Percentiles rank a stretch among this genome's conserved stretches.
phyloP scores from a whole-genome alignment of 441 rosid genomes.

The Cnidoscolus chayamansa region DNA sequence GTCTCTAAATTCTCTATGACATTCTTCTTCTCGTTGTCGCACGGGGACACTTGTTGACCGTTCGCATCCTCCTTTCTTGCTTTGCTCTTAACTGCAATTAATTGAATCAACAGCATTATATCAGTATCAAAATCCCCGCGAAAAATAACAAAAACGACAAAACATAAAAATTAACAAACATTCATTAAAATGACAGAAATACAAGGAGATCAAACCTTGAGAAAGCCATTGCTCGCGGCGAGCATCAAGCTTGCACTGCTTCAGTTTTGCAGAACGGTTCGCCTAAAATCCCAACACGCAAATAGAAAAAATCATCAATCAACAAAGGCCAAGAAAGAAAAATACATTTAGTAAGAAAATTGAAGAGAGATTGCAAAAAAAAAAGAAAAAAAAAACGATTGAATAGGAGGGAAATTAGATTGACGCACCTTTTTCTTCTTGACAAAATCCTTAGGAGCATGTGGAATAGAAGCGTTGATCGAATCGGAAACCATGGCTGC shows the following conservation, averaged over 20 bases:
- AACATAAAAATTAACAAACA: background rate
- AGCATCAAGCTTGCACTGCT: constrained; percentile 88
- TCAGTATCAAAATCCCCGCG: constrained; percentile 1
- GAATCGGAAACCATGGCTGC: constrained; percentile 70
- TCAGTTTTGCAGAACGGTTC: constrained; percentile 86
- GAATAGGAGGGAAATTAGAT: background rate
- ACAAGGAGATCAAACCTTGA: constrained; percentile 47
- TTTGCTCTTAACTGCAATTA: constrained; percentile 55
- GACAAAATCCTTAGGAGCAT: constrained; percentile 53
- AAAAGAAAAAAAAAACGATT: background rate
- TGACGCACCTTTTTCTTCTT: constrained; percentile 70
- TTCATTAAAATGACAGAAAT: background rate
- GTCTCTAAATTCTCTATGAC: constrained; percentile 40
- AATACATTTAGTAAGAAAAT: background rate
- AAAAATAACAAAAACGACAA: background rate
- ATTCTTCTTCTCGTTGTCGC: constrained; percentile 32
- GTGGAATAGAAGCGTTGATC: constrained; percentile 41
- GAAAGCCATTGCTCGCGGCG: constrained; percentile 99
- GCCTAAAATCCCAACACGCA: constrained; percentile 41
- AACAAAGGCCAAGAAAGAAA: background rate
- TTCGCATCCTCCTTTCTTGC: constrained; percentile 41
- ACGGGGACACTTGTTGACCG: constrained; percentile 12
- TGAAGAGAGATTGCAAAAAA: background rate
- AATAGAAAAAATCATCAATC: background rate
- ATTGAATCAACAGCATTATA: constrained; percentile 15